Percentiles rank a stretch among this genome's conserved stretches.
Conservation (phyloP, 805 yeast species). For the Barnettozyma salicaria region DNA sequence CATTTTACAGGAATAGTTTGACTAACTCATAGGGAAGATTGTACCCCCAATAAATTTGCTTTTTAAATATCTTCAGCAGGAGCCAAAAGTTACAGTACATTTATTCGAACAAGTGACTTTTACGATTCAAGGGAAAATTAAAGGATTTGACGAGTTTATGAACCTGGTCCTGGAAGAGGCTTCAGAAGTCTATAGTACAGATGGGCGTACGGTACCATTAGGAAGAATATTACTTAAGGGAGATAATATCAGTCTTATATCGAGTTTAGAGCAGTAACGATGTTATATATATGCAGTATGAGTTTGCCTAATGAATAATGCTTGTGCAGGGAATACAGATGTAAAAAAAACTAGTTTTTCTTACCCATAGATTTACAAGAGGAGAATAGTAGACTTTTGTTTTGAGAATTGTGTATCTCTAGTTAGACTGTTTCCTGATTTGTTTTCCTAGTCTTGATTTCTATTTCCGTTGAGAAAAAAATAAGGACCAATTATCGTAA, state of each 20-base stretch:
- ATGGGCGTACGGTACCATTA: slow-evolving; percentile 43
- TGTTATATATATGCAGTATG: not conserved
- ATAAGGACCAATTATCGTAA: too few species aligned
- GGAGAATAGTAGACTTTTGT: too few species aligned
- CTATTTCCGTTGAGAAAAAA: too few species aligned
- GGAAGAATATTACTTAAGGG: slow-evolving; percentile 86
- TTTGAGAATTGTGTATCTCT: too few species aligned
- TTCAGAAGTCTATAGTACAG: slow-evolving; percentile 53
- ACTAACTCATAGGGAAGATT: slow-evolving; percentile 32
- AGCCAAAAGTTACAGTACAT: slow-evolving; percentile 78
- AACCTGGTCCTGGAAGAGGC: slow-evolving; percentile 64
- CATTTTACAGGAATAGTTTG: slow-evolving; percentile 27
- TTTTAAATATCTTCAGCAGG: slow-evolving; percentile 81
- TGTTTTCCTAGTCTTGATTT: too few species aligned
- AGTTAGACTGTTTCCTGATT: too few species aligned
- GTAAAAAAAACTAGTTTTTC: too few species aligned
- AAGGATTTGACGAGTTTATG: slow-evolving; percentile 98
- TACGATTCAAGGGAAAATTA: slow-evolving; percentile 74
- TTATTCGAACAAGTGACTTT: slow-evolving; percentile 75
- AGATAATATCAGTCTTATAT: slow-evolving; percentile 81
- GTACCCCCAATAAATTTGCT: slow-evolving; percentile 91
- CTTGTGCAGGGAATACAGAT: too few species aligned
- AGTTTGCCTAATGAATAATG: too few species aligned
- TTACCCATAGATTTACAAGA: too few species aligned
- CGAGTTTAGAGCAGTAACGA: slow-evolving; percentile 22